Evolutionary conservation across 345 rosid species (phyloP).

Genomic region (Linum lewisii): DNA sequence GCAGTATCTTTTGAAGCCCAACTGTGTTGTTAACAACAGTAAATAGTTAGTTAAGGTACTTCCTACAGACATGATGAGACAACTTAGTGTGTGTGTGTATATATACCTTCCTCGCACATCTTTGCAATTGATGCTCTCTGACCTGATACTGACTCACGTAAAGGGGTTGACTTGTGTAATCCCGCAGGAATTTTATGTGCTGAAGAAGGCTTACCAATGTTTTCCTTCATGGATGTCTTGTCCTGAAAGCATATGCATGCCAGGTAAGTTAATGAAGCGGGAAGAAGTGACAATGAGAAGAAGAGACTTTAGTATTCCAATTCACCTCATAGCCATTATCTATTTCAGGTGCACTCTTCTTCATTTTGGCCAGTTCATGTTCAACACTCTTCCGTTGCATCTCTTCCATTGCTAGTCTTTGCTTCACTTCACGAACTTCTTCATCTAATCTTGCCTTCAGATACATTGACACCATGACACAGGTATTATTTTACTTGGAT

Average conservation of each 20-base stretch:
- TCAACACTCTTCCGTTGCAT: constrained; percentile 55
- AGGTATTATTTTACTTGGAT: not conserved
- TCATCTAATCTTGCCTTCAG: constrained; percentile 45
- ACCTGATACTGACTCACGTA: constrained; percentile 48
- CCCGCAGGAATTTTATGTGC: constrained; percentile 27
- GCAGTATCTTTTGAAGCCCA: constrained; percentile 78
- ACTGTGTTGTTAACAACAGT: constrained; percentile 35
- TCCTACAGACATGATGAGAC: not conserved
- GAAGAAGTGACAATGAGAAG: constrained; percentile 2
- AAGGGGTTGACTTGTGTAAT: constrained; percentile 44
- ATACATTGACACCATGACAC: not conserved
- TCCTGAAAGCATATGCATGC: constrained; percentile 28
- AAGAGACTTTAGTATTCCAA: constrained; percentile 1
- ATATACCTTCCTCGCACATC: constrained; percentile 85
- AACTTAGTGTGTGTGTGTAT: not conserved
- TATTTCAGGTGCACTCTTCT: constrained; percentile 44
- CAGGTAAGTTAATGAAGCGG: constrained; percentile 7
- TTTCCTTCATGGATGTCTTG: constrained; percentile 44
- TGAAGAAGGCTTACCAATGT: constrained; percentile 35
- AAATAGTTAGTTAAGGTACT: constrained; percentile 11
- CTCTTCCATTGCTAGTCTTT: constrained; percentile 61
- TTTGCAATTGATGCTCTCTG: constrained; percentile 85
- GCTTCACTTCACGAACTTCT: constrained; percentile 45
- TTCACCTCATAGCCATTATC: constrained; percentile 46
- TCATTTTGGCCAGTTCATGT: constrained; percentile 47